These are phyloP conservation scores for Pontederia crassipes DNA, from an alignment of 176 grass and related monocot genomes.

Conservation along the genomic window DNA sequence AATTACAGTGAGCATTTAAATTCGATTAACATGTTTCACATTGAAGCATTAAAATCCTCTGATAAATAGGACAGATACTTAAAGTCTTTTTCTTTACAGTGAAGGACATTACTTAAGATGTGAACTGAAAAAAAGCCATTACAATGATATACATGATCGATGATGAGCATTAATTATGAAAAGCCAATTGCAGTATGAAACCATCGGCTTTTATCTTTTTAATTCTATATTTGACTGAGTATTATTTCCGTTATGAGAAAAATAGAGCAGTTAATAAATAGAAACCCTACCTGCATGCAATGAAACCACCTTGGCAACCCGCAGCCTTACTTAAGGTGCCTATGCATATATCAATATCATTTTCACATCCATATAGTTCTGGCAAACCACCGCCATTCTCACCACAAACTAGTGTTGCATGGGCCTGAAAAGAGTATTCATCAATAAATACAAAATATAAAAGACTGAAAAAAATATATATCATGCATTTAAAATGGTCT, in stretches of 20 bases:
- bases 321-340: constrained; percentile 82
- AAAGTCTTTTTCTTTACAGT: too few relatives aligned
- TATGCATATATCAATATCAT: constrained; percentile 76
- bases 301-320: constrained; percentile 82
- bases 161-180: too few relatives aligned
- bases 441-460: background rate
- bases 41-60: too few relatives aligned
- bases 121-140: too few relatives aligned
- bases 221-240: background rate
- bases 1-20: too few relatives aligned
- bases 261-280: background rate
- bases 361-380: constrained; percentile 62
- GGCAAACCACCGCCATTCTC: constrained; percentile 64
- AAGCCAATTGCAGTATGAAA: too few relatives aligned
- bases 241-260: background rate
- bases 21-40: too few relatives aligned
- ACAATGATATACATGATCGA: too few relatives aligned
- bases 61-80: too few relatives aligned
- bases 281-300: constrained; percentile 60
- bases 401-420: constrained; percentile 85
- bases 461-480: background rate
- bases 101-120: too few relatives aligned
- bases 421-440: constrained; percentile 46
- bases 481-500: background rate
- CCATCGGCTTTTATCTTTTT: too few relatives aligned